These are phyloP conservation scores for Passalora sequoiae DNA, from an alignment of 2,329 filamentous ascomycete species.

Conservation along the genomic window DNA sequence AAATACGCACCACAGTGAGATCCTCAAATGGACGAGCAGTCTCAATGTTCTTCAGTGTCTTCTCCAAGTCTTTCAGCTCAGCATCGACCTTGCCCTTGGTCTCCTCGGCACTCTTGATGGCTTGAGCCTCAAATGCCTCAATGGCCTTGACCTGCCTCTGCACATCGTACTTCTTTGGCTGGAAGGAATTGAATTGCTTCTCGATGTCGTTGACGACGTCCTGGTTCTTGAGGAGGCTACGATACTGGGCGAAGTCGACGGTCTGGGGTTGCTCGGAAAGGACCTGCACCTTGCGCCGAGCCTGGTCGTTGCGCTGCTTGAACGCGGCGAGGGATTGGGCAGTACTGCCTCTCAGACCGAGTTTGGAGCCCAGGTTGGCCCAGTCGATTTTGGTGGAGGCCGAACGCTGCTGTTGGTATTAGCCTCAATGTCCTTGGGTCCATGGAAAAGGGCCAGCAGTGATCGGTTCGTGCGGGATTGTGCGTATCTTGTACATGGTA, in stretches of 20 bases:
- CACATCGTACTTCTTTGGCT: constrained; percentile 90
- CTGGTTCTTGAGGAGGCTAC: constrained; percentile 88
- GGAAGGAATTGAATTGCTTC: constrained; percentile 87
- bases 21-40: constrained; percentile 92
- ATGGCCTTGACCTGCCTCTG: constrained; percentile 94
- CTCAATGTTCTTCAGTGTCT: constrained; percentile 96
- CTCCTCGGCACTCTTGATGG: constrained; percentile 91
- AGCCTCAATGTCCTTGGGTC: constrained; percentile 9
- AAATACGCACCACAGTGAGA: constrained; percentile 81
- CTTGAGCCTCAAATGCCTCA: constrained; percentile 95
- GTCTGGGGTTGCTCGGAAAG: constrained; percentile 79
- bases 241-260: constrained; percentile 93
- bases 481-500: neutral
- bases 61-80: constrained; percentile 88
- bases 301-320: constrained; percentile 99
- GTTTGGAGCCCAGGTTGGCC: constrained; percentile 87
- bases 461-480: constrained; percentile 7
- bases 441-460: constrained; percentile 1
- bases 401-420: constrained; percentile 65
- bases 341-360: constrained; percentile 94
- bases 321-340: constrained; percentile 86
- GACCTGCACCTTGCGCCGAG: constrained; percentile 82
- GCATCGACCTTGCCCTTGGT: constrained; percentile 95
- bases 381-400: constrained; percentile 99
- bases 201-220: constrained; percentile 94